Evolutionary conservation across 176 grass and related monocot genomes (phyloP).

Genomic region (Alloteropsis semialata): DNA sequence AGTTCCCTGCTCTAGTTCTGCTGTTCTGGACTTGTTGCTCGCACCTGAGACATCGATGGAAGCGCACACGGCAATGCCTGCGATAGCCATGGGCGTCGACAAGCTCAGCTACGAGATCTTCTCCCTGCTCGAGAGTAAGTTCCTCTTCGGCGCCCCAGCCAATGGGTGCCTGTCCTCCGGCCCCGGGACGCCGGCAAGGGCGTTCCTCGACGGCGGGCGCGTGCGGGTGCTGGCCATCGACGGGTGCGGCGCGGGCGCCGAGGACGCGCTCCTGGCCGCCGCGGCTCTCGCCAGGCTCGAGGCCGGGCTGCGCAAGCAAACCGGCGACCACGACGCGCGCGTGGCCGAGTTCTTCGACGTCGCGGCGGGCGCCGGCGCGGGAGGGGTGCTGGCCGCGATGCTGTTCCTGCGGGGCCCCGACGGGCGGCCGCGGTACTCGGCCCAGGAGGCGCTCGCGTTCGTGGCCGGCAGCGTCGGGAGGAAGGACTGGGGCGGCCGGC

Average conservation of each 20-base stretch:
- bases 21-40: not conserved
- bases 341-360: conserved; percentile 75
- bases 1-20: not conserved
- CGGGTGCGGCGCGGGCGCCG: conserved; percentile 40
- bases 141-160: conserved; percentile 28
- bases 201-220: not conserved
- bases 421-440: conserved; percentile 52
- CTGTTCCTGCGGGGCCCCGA: conserved; percentile 41
- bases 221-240: conserved; percentile 73
- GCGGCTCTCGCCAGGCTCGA: conserved; percentile 51
- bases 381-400: conserved; percentile 55
- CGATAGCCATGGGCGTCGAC: conserved; percentile 28
- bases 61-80: not conserved
- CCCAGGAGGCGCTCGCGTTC: conserved; percentile 48
- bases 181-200: conserved; percentile 1
- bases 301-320: conserved; percentile 26
- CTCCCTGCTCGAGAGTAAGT: conserved; percentile 62
- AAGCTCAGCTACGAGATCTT: conserved; percentile 64
- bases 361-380: conserved; percentile 53
- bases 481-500: conserved; percentile 1
- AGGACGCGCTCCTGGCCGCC: conserved; percentile 59
- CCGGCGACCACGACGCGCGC: conserved; percentile 26
- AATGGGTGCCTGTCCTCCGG: conserved; percentile 2
- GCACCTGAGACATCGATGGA: not conserved
- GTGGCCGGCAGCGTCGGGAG: conserved; percentile 11